phyloP scores from a whole-genome alignment of 1,284 basidiomycete genomes.

The Lignosus rhinocerotis region DNA sequence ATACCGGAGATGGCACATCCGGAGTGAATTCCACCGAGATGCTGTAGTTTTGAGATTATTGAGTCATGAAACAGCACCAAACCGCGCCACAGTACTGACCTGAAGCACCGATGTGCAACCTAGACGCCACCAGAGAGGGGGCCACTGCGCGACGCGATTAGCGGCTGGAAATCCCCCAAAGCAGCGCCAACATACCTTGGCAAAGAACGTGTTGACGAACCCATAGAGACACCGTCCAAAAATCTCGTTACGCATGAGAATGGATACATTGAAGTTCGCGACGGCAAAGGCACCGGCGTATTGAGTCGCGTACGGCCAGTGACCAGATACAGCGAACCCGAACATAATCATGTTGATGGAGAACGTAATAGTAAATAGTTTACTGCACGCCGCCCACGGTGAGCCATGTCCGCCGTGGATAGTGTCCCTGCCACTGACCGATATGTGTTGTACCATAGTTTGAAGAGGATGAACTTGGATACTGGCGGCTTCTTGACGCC shows the following conservation, averaged over 20 bases:
- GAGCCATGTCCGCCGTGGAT: not conserved
- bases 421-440: conserved; percentile 38
- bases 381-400: conserved; percentile 39
- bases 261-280: conserved; percentile 52
- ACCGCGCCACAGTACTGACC: conserved; percentile 33
- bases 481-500: conserved; percentile 43
- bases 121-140: conserved; percentile 68
- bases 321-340: conserved; percentile 59
- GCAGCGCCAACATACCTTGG: conserved; percentile 49
- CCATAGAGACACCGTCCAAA: conserved; percentile 55
- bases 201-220: conserved; percentile 53
- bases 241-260: conserved; percentile 58
- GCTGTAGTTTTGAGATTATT: conserved; percentile 37
- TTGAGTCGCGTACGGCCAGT: conserved; percentile 60
- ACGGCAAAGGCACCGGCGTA: conserved; percentile 64
- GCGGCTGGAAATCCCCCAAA: conserved; percentile 1
- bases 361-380: conserved; percentile 64
- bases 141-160: conserved; percentile 47
- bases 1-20: conserved; percentile 71
- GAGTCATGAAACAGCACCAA: not conserved
- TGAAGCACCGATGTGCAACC: conserved; percentile 71
- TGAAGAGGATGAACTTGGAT: conserved; percentile 57
- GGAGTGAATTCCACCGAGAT: conserved; percentile 76
- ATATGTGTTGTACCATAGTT: conserved; percentile 72
- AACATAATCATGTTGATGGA: conserved; percentile 61